Conservation (phyloP, 257 asterid genomes). For the Paulownia fortunei region DNA sequence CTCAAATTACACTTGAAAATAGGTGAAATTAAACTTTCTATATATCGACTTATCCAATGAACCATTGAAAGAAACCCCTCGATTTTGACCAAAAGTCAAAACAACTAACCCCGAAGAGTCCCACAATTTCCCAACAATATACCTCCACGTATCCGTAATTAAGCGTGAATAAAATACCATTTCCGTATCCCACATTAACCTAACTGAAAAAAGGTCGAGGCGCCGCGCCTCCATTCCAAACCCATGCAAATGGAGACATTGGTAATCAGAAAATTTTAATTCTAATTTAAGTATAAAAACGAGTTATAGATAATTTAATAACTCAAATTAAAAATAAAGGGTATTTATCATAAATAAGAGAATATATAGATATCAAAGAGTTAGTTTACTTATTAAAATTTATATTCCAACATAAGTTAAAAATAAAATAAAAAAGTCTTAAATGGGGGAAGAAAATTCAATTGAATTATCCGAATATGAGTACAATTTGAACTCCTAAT, state of each 20-base stretch:
- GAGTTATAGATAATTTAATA: no score
- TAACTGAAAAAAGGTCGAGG: neutral
- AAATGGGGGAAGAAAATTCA: no score
- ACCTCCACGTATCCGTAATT: neutral
- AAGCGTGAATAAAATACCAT: neutral
- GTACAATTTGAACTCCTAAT: no score
- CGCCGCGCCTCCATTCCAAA: neutral
- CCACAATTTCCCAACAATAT: neutral
- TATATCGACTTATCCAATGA: no score
- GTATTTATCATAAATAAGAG: neutral
- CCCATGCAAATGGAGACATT: conserved; percentile 13
- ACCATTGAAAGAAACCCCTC: neutral
- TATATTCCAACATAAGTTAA: no score
- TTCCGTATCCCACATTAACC: conserved; percentile 2
- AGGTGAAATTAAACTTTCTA: no score
- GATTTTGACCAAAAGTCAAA: neutral
- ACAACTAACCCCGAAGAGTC: neutral
- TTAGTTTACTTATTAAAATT: no score
- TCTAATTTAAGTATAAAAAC: no score
- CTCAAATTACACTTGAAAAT: no score
- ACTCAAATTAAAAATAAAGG: neutral
- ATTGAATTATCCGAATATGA: neutral
- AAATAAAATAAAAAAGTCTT: no score
- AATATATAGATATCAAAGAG: no score
- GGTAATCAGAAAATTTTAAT: neutral